phyloP scores from a whole-genome alignment of 1,139 yeast genomes.

The Magnusiomyces tetraspermus region DNA sequence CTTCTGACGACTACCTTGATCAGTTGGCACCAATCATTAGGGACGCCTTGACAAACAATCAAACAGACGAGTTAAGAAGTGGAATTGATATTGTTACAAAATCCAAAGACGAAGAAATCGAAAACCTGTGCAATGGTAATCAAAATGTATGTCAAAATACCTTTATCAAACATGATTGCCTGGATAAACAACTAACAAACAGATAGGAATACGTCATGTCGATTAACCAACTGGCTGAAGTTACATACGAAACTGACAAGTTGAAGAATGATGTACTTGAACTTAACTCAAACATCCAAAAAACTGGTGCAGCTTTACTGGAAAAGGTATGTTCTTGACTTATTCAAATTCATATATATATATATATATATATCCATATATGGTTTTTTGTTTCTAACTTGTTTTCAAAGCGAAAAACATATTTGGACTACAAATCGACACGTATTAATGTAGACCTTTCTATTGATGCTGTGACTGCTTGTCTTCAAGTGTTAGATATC shows the following conservation, averaged over 20 bases:
- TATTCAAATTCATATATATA: background rate
- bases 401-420: slow-evolving; percentile 21
- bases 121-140: slow-evolving; percentile 50
- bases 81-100: slow-evolving; percentile 49
- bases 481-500: slow-evolving; percentile 74
- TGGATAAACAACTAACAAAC: background rate
- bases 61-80: slow-evolving; percentile 48
- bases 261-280: slow-evolving; percentile 45
- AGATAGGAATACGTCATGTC: slow-evolving; percentile 36
- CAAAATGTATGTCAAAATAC: slow-evolving; percentile 39
- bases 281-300: slow-evolving; percentile 41
- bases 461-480: slow-evolving; percentile 37
- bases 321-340: background rate
- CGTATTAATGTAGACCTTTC: slow-evolving; percentile 31
- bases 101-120: slow-evolving; percentile 56
- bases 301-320: slow-evolving; percentile 13
- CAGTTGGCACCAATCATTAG: slow-evolving; percentile 73
- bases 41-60: slow-evolving; percentile 50
- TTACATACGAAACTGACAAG: slow-evolving; percentile 45
- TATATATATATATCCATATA: background rate
- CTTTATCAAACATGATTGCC: background rate
- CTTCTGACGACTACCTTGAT: slow-evolving; percentile 57
- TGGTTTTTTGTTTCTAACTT: background rate
- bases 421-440: slow-evolving; percentile 26
- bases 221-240: slow-evolving; percentile 48